phyloP scores from a whole-genome alignment of 306 rosid species.

The Ormosia semicastrata region DNA sequence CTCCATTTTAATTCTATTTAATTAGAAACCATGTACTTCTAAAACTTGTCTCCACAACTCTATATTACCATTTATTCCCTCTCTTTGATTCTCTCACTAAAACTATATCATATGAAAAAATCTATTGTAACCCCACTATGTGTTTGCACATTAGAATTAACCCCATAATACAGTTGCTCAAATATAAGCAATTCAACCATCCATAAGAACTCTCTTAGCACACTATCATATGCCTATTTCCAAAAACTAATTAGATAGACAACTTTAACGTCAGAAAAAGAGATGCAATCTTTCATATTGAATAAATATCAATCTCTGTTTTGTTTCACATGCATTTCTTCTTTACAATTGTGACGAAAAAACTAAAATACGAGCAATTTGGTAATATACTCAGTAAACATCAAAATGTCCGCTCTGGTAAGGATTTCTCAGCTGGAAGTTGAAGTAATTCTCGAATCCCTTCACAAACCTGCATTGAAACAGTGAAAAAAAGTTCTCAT shows the following conservation, averaged over 20 bases:
- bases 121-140: no score
- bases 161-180: no score
- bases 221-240: no score
- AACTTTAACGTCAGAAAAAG: not conserved
- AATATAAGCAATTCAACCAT: no score
- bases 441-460: constrained; percentile 84
- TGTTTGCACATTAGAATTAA: no score
- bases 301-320: not conserved
- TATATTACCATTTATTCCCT: no score
- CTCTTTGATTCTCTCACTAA: no score
- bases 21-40: no score
- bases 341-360: not conserved
- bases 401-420: constrained; percentile 51
- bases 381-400: not conserved
- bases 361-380: not conserved
- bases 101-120: no score
- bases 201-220: no score
- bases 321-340: not conserved
- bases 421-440: constrained; percentile 70
- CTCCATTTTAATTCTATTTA: no score
- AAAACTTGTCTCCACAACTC: no score
- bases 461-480: constrained; percentile 67
- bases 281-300: not conserved
- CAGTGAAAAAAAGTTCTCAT: not conserved
- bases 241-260: not conserved